phyloP scores from a whole-genome alignment of 2,329 filamentous ascomycete genomes.

The Arthrobotrys megalospora region DNA sequence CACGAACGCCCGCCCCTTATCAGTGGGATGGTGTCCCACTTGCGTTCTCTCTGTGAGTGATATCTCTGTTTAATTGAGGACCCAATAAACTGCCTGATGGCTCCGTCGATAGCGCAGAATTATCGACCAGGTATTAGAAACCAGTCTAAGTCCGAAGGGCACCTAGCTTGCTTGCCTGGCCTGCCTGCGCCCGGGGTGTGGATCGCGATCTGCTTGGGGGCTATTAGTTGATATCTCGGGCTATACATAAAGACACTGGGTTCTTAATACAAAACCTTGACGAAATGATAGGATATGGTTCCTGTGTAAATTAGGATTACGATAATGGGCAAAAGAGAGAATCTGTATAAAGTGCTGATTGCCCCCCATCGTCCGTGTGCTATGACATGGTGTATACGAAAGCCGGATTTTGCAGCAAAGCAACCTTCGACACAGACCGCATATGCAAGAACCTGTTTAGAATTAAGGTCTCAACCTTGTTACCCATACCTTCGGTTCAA shows the following conservation, averaged over 20 bases:
- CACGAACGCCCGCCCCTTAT: constrained; percentile 38
- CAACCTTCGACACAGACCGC: constrained; percentile 9
- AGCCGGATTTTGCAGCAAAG: constrained; percentile 11
- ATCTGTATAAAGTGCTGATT: constrained; percentile 34
- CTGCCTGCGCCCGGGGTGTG: constrained; percentile 41
- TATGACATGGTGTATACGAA: constrained; percentile 25
- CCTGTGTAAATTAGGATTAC: constrained; percentile 12
- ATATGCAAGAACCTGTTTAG: constrained; percentile 10
- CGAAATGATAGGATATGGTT: constrained; percentile 6
- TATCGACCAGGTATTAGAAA: constrained; percentile 42
- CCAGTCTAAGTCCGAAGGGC: constrained; percentile 32
- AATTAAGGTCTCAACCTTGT: constrained; percentile 12
- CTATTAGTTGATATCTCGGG: neutral
- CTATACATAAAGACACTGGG: constrained; percentile 2
- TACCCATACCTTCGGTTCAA: constrained; percentile 13
- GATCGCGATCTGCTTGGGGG: constrained; percentile 55
- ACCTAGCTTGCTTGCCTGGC: constrained; percentile 18
- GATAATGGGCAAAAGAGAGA: neutral
- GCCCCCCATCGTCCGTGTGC: constrained; percentile 6
- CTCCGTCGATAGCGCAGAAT: constrained; percentile 40
- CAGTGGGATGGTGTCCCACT: constrained; percentile 39
- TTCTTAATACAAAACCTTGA: constrained; percentile 32
- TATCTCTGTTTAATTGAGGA: constrained; percentile 40
- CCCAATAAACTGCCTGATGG: constrained; percentile 7
- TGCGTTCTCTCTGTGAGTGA: constrained; percentile 25